Conservation (phyloP, 2,329 filamentous ascomycete genomes). For the Apiospora arundinis region DNA sequence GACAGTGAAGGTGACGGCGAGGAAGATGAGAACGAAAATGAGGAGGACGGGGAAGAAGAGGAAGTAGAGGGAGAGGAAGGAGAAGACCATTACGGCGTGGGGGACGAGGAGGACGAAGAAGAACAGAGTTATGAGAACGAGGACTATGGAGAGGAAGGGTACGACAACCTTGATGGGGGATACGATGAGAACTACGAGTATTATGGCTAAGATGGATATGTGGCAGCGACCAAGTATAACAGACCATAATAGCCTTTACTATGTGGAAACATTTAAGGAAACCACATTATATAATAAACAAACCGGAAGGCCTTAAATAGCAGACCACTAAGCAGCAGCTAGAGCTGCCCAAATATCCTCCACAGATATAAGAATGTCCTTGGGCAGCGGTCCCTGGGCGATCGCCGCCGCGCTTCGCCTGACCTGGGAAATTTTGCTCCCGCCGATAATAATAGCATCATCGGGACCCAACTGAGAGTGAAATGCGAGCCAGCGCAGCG, state of each 20-base stretch:
- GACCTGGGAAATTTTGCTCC: slow-evolving; percentile 29
- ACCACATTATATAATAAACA: too few relatives aligned
- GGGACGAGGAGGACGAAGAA: neutral
- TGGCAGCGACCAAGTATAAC: too few relatives aligned
- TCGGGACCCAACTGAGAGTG: slow-evolving; percentile 27
- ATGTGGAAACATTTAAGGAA: too few relatives aligned
- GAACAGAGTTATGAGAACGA: neutral
- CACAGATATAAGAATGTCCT: neutral
- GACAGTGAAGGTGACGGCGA: too few relatives aligned
- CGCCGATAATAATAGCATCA: slow-evolving; percentile 31
- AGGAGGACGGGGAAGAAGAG: neutral
- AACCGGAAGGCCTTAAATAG: too few relatives aligned
- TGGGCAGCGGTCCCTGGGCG: slow-evolving; percentile 14
- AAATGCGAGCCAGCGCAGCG: slow-evolving; percentile 29
- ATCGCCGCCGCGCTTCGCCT: slow-evolving; percentile 12
- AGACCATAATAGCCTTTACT: too few relatives aligned
- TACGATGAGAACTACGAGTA: too few relatives aligned
- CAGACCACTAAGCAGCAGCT: neutral
- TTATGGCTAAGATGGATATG: too few relatives aligned
- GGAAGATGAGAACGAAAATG: neutral
- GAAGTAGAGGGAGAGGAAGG: too few relatives aligned
- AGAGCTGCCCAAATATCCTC: slow-evolving; percentile 15
- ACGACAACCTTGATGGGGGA: neutral
- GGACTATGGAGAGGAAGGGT: neutral
- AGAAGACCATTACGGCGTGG: too few relatives aligned